Conservation (phyloP, 1,284 basidiomycete genomes). For the Puccinia horiana region DNA sequence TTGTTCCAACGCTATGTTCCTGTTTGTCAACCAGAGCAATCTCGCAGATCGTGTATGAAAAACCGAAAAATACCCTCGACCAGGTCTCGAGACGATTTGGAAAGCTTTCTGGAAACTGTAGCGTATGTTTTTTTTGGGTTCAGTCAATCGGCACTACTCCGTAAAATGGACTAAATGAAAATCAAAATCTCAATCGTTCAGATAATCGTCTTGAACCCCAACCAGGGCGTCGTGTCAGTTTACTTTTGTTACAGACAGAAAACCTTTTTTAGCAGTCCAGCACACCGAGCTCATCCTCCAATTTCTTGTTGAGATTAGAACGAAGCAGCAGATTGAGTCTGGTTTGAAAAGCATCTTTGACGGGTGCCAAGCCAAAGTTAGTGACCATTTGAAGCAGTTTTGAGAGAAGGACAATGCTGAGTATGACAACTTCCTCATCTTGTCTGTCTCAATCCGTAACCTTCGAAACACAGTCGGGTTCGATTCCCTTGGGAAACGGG, state of each 20-base stretch:
- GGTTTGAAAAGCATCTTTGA: background rate
- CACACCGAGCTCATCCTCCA: background rate
- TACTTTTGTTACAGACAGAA: background rate
- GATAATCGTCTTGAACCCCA: background rate
- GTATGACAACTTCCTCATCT: background rate
- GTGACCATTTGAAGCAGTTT: background rate
- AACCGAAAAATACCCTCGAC: background rate
- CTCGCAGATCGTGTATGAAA: background rate
- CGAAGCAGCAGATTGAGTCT: slow-evolving; percentile 8
- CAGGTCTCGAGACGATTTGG: background rate
- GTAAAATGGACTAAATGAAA: background rate
- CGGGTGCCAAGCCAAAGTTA: background rate
- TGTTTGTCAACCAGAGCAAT: background rate
- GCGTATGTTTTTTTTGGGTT: background rate
- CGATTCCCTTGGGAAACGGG: background rate
- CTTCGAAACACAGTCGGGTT: background rate
- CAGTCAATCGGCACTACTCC: background rate
- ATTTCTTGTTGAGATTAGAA: background rate
- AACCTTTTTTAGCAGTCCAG: background rate
- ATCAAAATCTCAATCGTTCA: background rate
- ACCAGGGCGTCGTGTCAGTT: background rate
- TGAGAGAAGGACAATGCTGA: background rate
- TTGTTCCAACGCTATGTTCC: no score
- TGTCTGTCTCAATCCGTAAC: background rate
- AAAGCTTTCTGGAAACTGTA: background rate